Percentiles rank a stretch among this genome's conserved stretches.
Evolutionary conservation across 176 grass and related monocot species (phyloP).

Genomic region (Juncus inflexus): DNA sequence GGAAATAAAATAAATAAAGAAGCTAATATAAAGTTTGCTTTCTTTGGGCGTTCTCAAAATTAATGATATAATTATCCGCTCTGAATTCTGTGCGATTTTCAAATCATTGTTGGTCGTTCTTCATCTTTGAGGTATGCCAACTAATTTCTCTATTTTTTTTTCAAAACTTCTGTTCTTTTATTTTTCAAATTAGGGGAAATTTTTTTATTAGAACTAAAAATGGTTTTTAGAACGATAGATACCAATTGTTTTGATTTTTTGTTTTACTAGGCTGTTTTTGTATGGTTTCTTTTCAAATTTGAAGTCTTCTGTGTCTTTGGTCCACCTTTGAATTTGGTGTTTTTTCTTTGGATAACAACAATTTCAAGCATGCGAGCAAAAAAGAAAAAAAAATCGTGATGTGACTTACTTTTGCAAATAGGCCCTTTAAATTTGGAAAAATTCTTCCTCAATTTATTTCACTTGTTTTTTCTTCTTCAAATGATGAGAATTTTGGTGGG

Average conservation of each 20-base stretch:
- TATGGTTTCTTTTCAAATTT: too few relatives aligned
- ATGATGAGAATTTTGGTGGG: background rate
- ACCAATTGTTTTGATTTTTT: too few relatives aligned
- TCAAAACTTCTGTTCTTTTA: background rate
- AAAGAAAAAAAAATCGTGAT: too few relatives aligned
- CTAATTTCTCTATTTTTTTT: conserved; percentile 20
- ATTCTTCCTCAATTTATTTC: background rate
- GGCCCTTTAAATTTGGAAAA: background rate
- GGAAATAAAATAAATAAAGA: background rate
- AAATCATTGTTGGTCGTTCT: conserved; percentile 2
- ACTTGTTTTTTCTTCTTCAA: background rate
- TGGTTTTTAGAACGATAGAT: too few relatives aligned
- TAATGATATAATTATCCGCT: background rate
- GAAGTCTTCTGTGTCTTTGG: too few relatives aligned
- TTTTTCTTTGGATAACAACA: too few relatives aligned
- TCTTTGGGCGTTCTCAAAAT: background rate
- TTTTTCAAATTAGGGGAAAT: background rate
- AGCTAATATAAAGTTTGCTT: background rate
- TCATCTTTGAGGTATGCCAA: conserved; percentile 13
- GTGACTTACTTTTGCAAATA: too few relatives aligned
- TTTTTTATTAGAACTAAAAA: too few relatives aligned
- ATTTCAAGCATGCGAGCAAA: too few relatives aligned
- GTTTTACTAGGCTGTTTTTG: too few relatives aligned
- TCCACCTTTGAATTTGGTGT: too few relatives aligned
- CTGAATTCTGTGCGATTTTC: background rate